Conservation (phyloP, 2,329 filamentous ascomycete genomes). For the Talaromyces sp. region DNA sequence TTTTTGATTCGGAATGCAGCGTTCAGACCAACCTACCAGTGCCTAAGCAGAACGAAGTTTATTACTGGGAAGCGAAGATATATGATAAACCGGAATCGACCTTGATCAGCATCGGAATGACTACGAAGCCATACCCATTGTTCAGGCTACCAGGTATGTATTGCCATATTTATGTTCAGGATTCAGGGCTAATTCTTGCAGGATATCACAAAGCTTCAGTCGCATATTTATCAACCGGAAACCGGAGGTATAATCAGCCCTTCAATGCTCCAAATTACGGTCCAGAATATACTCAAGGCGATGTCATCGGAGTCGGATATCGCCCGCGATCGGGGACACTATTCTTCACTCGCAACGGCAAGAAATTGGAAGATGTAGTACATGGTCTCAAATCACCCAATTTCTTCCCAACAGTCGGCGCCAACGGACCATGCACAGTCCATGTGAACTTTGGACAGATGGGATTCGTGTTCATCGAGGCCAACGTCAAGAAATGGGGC, state of each 20-base stretch:
- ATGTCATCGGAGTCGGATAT: constrained; percentile 94
- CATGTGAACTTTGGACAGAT: constrained; percentile 98
- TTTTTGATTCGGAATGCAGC: constrained; percentile 96
- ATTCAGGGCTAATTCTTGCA: constrained; percentile 32
- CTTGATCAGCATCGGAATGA: constrained; percentile 84
- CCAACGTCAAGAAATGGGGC: constrained; percentile 99
- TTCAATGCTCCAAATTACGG: constrained; percentile 78
- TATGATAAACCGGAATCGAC: constrained; percentile 94
- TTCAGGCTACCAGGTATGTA: constrained; percentile 85
- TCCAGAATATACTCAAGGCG: constrained; percentile 81
- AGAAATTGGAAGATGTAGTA: constrained; percentile 90
- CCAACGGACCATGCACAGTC: constrained; percentile 85
- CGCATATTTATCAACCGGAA: constrained; percentile 84
- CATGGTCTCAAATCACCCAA: constrained; percentile 93
- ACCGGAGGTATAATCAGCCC: constrained; percentile 87
- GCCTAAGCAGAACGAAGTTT: constrained; percentile 98
- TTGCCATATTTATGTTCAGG: background rate
- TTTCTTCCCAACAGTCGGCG: constrained; percentile 95
- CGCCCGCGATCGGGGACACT: constrained; percentile 89
- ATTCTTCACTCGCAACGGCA: constrained; percentile 98
- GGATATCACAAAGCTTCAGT: constrained; percentile 91
- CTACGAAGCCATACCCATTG: constrained; percentile 93
- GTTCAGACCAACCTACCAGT: constrained; percentile 96
- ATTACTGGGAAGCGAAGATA: constrained; percentile 99
- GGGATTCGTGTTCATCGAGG: constrained; percentile 98